Conservation (phyloP, 2,329 filamentous ascomycete species). For the Aspergillus calidoustus region DNA sequence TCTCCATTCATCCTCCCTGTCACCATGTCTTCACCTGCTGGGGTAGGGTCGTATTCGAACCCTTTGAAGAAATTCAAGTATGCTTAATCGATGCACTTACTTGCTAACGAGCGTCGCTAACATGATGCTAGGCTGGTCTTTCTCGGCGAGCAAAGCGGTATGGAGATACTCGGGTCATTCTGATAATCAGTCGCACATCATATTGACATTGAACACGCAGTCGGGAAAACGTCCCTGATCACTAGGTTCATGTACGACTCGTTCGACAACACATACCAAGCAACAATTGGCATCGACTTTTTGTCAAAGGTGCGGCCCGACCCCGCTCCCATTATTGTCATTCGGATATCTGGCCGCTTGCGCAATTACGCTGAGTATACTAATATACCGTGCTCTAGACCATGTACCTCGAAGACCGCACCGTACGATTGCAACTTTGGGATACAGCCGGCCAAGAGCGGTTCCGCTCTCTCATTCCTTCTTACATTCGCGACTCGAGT, state of each 20-base stretch:
- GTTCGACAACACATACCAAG: conserved; percentile 99
- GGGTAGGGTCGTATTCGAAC: conserved; percentile 91
- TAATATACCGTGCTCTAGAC: conserved; percentile 61
- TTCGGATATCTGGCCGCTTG: not conserved
- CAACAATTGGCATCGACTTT: conserved; percentile 99
- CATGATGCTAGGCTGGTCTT: conserved; percentile 77
- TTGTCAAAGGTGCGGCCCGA: conserved; percentile 78
- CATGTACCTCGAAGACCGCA: conserved; percentile 99
- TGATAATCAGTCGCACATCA: not conserved
- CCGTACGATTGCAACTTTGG: conserved; percentile 96
- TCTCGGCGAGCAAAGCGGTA: conserved; percentile 98
- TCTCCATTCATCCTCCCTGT: conserved; percentile 29
- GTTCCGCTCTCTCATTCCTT: conserved; percentile 95
- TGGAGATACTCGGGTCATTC: conserved; percentile 27
- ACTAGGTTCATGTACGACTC: conserved; percentile 99
- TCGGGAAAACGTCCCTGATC: conserved; percentile 98
- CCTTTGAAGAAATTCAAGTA: conserved; percentile 99
- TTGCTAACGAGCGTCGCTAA: conserved; percentile 30
- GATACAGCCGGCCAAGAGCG: conserved; percentile 97
- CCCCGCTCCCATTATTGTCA: not conserved
- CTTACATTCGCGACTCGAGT: conserved; percentile 96
- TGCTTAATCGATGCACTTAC: conserved; percentile 22
- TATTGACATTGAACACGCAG: conserved; percentile 54
- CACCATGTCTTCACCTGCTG: conserved; percentile 76
- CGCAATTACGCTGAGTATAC: not conserved